These are phyloP conservation scores for Camelina neglecta DNA, from an alignment of 345 rosid species.

Conservation along the genomic window DNA sequence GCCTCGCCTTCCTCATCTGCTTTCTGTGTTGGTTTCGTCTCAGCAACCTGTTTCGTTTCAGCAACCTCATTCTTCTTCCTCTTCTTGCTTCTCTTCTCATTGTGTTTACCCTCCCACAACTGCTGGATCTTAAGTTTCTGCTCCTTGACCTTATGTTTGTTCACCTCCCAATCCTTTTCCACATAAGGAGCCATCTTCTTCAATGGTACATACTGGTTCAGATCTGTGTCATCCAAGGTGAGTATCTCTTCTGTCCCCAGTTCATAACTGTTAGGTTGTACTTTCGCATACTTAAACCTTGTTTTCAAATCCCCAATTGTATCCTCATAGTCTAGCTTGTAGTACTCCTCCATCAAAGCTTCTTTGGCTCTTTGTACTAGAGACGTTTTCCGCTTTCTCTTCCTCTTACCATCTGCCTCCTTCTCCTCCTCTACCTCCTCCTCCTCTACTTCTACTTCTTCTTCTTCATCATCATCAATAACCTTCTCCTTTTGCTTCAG, in stretches of 20 bases:
- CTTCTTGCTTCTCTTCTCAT: slow-evolving; percentile 57
- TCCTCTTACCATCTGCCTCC: slow-evolving; percentile 58
- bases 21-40: slow-evolving; percentile 37
- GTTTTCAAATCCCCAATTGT: slow-evolving; percentile 86
- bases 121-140: slow-evolving; percentile 59
- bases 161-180: slow-evolving; percentile 85
- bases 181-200: slow-evolving; percentile 80
- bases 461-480: slow-evolving; percentile 35
- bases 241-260: slow-evolving; percentile 67
- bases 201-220: slow-evolving; percentile 86
- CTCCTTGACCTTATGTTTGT: slow-evolving; percentile 52
- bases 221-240: slow-evolving; percentile 64
- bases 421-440: slow-evolving; percentile 37
- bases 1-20: slow-evolving; percentile 39
- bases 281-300: slow-evolving; percentile 85
- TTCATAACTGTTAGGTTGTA: slow-evolving; percentile 65
- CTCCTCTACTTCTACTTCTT: slow-evolving; percentile 38
- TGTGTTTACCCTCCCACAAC: slow-evolving; percentile 42
- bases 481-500: slow-evolving; percentile 49
- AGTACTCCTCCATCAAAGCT: slow-evolving; percentile 86
- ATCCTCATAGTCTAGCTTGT: slow-evolving; percentile 91
- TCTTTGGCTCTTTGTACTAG: slow-evolving; percentile 67
- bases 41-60: slow-evolving; percentile 23
- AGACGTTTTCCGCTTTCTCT: slow-evolving; percentile 73
- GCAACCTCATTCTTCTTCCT: slow-evolving; percentile 32